Evolutionary conservation across 495 filamentous ascomycete genomes (phyloP).

Genomic region (Hypomontagnella monticulosa): DNA sequence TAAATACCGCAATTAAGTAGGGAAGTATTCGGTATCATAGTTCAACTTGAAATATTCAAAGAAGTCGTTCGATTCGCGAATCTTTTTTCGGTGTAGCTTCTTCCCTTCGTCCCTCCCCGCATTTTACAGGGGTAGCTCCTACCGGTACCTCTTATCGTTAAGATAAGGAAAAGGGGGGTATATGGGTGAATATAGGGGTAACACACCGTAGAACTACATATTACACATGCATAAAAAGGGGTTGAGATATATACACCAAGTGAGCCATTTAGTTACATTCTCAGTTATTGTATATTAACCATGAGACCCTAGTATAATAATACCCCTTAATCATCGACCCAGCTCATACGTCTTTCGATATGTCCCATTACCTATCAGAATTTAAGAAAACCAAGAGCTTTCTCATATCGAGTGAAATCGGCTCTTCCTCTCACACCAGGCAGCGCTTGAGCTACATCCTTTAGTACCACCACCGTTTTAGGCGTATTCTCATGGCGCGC

Average conservation of each 20-base stretch:
- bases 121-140: constrained; percentile 37
- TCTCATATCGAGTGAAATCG: constrained; percentile 2
- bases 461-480: not conserved
- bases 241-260: no score
- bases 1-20: constrained; percentile 6
- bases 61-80: constrained; percentile 26
- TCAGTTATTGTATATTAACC: no score
- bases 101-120: constrained; percentile 20
- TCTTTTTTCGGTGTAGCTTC: constrained; percentile 40
- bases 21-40: not conserved
- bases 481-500: not conserved
- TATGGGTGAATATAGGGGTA: no score
- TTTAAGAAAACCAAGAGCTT: not conserved
- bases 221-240: no score
- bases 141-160: constrained; percentile 1
- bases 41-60: not conserved
- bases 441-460: not conserved
- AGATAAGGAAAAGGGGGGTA: no score
- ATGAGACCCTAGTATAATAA: no score
- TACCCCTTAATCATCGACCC: no score
- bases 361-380: no score
- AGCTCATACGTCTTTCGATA: no score
- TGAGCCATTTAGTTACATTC: no score
- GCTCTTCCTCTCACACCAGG: not conserved
- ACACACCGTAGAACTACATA: no score